Evolutionary conservation across 169 alveolate species (phyloP).

Genomic region (Plasmodium inui): DNA sequence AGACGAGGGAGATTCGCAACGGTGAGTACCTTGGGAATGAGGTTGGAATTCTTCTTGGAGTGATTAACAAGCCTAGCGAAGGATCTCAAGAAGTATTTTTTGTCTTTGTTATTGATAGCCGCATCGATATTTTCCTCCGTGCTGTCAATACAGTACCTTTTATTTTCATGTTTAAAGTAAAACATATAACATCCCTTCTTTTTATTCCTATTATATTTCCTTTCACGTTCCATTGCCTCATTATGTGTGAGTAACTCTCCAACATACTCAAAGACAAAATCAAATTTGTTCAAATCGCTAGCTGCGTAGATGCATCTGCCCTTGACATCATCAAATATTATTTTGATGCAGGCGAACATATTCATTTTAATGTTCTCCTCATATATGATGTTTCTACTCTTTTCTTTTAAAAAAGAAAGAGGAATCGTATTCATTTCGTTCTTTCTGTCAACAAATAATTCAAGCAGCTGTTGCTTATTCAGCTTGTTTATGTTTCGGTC

Average conservation of each 20-base stretch:
- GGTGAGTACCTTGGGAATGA: conserved; percentile 84
- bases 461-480: conserved; percentile 34
- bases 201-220: conserved; percentile 75
- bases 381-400: conserved; percentile 48
- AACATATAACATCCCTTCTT: conserved; percentile 88
- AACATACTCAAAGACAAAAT: conserved; percentile 88
- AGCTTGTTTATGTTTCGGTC: conserved; percentile 38
- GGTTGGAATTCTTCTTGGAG: conserved; percentile 88
- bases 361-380: conserved; percentile 67
- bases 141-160: conserved; percentile 90
- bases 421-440: conserved; percentile 41
- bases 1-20: conserved; percentile 82
- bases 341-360: conserved; percentile 69
- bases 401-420: conserved; percentile 48
- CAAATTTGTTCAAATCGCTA: conserved; percentile 85
- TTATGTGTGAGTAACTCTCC: conserved; percentile 89
- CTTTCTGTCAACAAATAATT: conserved; percentile 57
- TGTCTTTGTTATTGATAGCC: conserved; percentile 79
- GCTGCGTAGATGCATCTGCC: conserved; percentile 92
- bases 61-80: conserved; percentile 91
- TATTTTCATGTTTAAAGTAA: conserved; percentile 86
- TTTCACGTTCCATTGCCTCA: conserved; percentile 85
- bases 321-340: conserved; percentile 75
- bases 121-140: conserved; percentile 88
- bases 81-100: conserved; percentile 43